These are phyloP conservation scores for Diplodia mutila DNA, from an alignment of 2,329 filamentous ascomycete species.

Conservation along the genomic window DNA sequence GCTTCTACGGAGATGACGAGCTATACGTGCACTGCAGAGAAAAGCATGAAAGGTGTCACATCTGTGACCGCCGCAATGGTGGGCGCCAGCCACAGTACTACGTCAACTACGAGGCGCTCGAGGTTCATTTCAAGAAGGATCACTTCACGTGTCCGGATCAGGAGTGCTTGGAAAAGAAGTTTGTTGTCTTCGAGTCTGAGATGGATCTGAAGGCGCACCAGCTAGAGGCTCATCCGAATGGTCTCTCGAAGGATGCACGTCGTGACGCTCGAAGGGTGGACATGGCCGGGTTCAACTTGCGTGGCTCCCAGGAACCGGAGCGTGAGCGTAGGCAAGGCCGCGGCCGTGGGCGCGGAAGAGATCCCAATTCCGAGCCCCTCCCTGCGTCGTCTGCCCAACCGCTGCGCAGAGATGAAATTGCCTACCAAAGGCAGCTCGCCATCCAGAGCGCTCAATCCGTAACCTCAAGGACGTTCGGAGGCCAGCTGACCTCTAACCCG, in stretches of 20 bases:
- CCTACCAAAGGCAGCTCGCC: conserved; percentile 88
- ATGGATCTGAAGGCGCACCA: conserved; percentile 95
- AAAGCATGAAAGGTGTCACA: conserved; percentile 91
- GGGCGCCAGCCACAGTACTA: conserved; percentile 84
- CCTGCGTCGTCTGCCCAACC: conserved; percentile 78
- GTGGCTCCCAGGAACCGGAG: conserved; percentile 68
- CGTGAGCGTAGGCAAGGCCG: conserved; percentile 57
- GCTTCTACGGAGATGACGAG: conserved; percentile 96
- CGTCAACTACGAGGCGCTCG: conserved; percentile 81
- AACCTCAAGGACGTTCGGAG: conserved; percentile 80
- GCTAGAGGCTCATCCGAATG: conserved; percentile 77
- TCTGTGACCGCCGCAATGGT: conserved; percentile 74
- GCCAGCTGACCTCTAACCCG: conserved; percentile 66
- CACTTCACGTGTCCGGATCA: conserved; percentile 84
- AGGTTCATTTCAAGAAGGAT: conserved; percentile 83
- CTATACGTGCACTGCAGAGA: conserved; percentile 91
- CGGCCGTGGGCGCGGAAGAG: conserved; percentile 69
- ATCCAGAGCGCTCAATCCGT: conserved; percentile 86
- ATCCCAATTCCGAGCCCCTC: conserved; percentile 82
- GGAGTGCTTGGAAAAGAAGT: conserved; percentile 95
- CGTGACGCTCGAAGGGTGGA: conserved; percentile 85
- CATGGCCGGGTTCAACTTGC: conserved; percentile 81
- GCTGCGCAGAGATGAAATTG: conserved; percentile 81
- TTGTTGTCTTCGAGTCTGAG: conserved; percentile 93
- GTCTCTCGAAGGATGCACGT: conserved; percentile 79